Evolutionary conservation across 2,329 filamentous ascomycete species (phyloP).

Genomic region (Talaromyces sp.): DNA sequence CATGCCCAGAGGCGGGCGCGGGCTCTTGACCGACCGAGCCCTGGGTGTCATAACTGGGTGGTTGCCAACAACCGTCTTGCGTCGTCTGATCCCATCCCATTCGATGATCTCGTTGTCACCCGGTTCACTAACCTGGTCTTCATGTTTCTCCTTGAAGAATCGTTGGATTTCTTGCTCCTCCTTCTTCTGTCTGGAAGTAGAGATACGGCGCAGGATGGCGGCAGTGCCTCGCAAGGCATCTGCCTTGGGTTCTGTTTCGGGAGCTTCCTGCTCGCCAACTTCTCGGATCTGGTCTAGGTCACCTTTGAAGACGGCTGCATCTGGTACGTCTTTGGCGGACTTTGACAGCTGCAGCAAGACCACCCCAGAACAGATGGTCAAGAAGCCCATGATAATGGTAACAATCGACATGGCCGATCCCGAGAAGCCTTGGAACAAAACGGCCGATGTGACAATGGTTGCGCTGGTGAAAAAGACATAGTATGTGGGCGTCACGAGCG

Average conservation of each 20-base stretch:
- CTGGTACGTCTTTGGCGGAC: constrained; percentile 94
- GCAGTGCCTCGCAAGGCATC: constrained; percentile 90
- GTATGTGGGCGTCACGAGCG: constrained; percentile 94
- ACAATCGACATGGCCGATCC: constrained; percentile 74
- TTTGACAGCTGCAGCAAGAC: constrained; percentile 94
- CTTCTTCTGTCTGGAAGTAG: constrained; percentile 66
- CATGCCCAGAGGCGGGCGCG: constrained; percentile 81
- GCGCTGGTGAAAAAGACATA: constrained; percentile 97
- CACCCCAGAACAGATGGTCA: constrained; percentile 89
- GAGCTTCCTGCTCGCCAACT: constrained; percentile 89
- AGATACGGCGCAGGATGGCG: constrained; percentile 80
- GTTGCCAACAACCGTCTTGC: constrained; percentile 54
- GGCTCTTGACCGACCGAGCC: constrained; percentile 39
- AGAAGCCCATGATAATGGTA: constrained; percentile 87
- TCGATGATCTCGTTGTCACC: constrained; percentile 76
- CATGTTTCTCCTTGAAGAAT: constrained; percentile 70
- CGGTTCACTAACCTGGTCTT: constrained; percentile 67
- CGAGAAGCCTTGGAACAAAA: constrained; percentile 91
- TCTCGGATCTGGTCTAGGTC: constrained; percentile 93
- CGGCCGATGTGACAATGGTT: constrained; percentile 87
- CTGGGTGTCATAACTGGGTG: constrained; percentile 39
- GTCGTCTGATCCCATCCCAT: constrained; percentile 83
- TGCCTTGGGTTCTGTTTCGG: constrained; percentile 93
- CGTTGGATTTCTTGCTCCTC: constrained; percentile 74
- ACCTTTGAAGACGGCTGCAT: constrained; percentile 83